Evolutionary conservation across 2,329 filamentous ascomycete genomes (phyloP), one percentile per base, ranked within the genome.

Genomic region (Penicillium nordicum): DNA sequence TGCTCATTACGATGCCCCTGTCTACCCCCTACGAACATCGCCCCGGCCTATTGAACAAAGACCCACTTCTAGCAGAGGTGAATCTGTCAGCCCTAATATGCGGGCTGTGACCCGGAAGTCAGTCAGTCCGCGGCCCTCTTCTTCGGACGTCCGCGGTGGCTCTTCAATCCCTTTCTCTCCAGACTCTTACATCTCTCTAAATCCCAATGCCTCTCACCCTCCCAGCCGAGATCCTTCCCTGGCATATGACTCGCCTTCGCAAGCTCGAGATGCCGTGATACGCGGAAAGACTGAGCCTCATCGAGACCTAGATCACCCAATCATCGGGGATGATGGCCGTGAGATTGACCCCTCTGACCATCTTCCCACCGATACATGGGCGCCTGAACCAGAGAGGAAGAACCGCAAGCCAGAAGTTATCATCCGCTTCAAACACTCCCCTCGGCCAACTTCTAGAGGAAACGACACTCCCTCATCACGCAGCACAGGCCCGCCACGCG

Each of bases 261-360:
- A 74, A 57, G 69, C 72, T n/a, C 70, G 71, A 65, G 74, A 76
- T 44, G 68, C 69, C 5, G 69, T 74, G 18, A 65, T 71, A 47
- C 71, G 72, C 58, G 66, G 69, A 36, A 71, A 79, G 52, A 63
- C 71, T 7, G 73, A 75, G 57, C 65, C 72, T 47, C 52, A 69
- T 52, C 74, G 78, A 23, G 76, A 80, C 42, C 70, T 51, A 5
- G 60, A 79, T 38, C 82, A 80, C 2, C 83, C 84, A 8, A 85
- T 88, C 53, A 83, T 86, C 42, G 84, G 82, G 18, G 84, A 84
- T 65, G 82, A 86, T 66, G 85, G 85, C 16, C 79, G 84, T 34
- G 80, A 85, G 54, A 85, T 88, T 62, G 85, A 88, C 69, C 85
- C 85, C 5, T 85, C 84, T 0, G 85, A 88, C 67, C 84, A 87